Evolutionary conservation across 176 grass and related monocot genomes (phyloP).

Genomic region (Areca catechu): DNA sequence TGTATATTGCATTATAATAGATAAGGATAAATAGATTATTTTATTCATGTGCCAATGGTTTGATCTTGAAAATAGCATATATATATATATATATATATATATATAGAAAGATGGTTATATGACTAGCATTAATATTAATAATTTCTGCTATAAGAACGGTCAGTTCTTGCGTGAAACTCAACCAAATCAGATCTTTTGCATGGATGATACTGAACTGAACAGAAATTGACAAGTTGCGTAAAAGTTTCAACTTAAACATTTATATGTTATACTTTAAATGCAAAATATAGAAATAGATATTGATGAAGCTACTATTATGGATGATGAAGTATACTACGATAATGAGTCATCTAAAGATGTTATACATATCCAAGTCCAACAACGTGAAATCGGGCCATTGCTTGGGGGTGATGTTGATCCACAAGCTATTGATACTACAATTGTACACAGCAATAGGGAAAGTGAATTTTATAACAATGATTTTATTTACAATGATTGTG

Average conservation of each 20-base stretch:
- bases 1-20: constrained; percentile 1
- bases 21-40: neutral
- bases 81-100: too few relatives aligned
- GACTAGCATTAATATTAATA: constrained; percentile 4
- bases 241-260: neutral
- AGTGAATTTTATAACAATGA: too few relatives aligned
- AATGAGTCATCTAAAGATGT: too few relatives aligned
- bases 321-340: too few relatives aligned
- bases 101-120: neutral
- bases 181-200: neutral
- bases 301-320: too few relatives aligned
- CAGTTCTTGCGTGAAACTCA: neutral
- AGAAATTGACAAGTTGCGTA: constrained; percentile 1
- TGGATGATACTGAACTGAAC: neutral
- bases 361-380: too few relatives aligned
- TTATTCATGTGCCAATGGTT: neutral
- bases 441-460: too few relatives aligned
- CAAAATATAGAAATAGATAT: too few relatives aligned
- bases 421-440: too few relatives aligned
- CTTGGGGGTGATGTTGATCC: too few relatives aligned
- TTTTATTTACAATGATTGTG: too few relatives aligned
- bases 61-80: neutral
- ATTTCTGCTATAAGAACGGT: neutral
- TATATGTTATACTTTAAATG: neutral
- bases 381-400: too few relatives aligned